Base-by-base conservation (phyloP, 345 rosid species). In the Lepidium sativum region DNA sequence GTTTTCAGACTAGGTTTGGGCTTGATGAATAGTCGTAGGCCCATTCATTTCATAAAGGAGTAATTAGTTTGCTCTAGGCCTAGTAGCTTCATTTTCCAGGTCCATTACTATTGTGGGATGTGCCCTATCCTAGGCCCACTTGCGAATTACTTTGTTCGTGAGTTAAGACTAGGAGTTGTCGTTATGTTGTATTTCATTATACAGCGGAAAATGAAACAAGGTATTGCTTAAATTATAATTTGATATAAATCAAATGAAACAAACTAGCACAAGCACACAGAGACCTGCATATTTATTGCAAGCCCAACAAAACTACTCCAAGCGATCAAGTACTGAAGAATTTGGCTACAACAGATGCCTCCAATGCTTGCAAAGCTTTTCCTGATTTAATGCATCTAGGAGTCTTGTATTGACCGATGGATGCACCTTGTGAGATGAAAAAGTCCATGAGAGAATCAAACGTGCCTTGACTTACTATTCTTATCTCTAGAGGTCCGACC, bases 371-470 rank as follows among this genome's bases (percentile, higher is more conserved):
- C 2, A 85, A 66, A 12, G 91, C 85, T 57, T 73, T 80, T 58
- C 61, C 76, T 10, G 95, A 80, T 52, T 81, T 82, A 68, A 92
- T 85, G 81, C 95, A 89, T 67, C 96, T 85, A 2, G 96, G 92
- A 15, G 96, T 89, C 79, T 92, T 92, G 81, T 92, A 92, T 60
- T 92, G 98, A 69, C 88, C 88, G 12, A 80, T 86, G 1, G 98
- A 92, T 44, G 96, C 86, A 6, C 98, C 98, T 61, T 81, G 85
- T 12, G 80, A 75, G 11, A 87, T 81, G 17, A 88, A 86, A 10
- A 78, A 84, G 74, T 92, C 98, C 98, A 89, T 89, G 27, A 92
- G 84, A 2, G 80, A 86, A 63, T 89, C 91, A 62, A 92, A 92
- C 43, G 86, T 71, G 23, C 89, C 92, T 25, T 78, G 69, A 38